Evolutionary conservation across 148 eudicot species (phyloP), one percentile per base, ranked within the genome.

Genomic region (Cornus florida): DNA sequence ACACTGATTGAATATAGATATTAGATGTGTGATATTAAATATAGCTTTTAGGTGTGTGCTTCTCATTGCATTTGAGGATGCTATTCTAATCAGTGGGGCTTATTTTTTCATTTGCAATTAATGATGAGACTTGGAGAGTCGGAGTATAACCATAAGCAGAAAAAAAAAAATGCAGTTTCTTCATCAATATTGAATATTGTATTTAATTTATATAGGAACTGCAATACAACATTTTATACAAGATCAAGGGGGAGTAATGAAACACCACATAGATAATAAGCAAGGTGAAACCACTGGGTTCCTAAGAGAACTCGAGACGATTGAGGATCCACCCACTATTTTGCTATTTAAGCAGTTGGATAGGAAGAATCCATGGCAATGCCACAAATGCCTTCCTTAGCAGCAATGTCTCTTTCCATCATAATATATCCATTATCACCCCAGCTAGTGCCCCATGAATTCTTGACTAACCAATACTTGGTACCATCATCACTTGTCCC

Each of bases 321-420:
- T 4, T 4, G 8, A 14, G 20, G 20, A 57, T 19, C 0, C 62
- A 57, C 62, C 11, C 20, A 16, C 10, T 19, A 57, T 19, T 13
- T 19, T 13, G 4, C 20, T 19, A 1, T 50, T 71, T 60, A 73
- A 24, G 75, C 75, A 20, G 71, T 75, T 65, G 78, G 78, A 75
- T 75, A 75, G 33, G 78, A 75, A 14, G 78, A 50, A 38, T 64
- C 70, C 78, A 75, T 65, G 39, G 78, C 78, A 64, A 75, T 75
- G 38, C 78, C 70, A 38, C 65, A 73, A 3, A 73, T 23, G 3
- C 75, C 75, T 73, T 73, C 75, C 35, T 73, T 53, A 53, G 41
- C 75, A 48, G 24, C 75, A 24, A 73, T 60, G 20, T 56, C 75
- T 16, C 75, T 73, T 33, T 73, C 60, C 65, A 73, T 73, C 65